phyloP scores from a whole-genome alignment of 495 filamentous ascomycete species.

The Barbatosphaeria neglecta region DNA sequence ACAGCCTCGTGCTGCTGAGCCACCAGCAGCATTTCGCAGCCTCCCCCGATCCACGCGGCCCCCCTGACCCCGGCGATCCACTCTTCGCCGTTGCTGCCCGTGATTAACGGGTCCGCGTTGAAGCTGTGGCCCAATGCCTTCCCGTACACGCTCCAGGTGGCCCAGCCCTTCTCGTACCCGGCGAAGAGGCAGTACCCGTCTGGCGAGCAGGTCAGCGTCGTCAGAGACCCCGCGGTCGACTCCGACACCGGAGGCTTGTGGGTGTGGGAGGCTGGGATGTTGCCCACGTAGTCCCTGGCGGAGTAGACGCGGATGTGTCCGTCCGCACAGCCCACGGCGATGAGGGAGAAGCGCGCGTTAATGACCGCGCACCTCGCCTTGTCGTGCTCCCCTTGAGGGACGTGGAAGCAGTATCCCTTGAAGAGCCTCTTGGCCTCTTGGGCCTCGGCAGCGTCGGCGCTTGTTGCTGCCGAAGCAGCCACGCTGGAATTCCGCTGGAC shows the following conservation, averaged over 20 bases:
- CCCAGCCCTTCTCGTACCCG: slow-evolving; percentile 89
- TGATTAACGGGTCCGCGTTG: slow-evolving; percentile 49
- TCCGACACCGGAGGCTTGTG: slow-evolving; percentile 54
- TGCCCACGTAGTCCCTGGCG: slow-evolving; percentile 84
- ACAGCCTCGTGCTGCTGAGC: slow-evolving; percentile 59
- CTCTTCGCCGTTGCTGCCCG: slow-evolving; percentile 54
- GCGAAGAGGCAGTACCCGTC: slow-evolving; percentile 96
- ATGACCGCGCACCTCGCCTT: slow-evolving; percentile 66
- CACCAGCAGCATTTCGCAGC: slow-evolving; percentile 71
- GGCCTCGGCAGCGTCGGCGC: slow-evolving; percentile 14
- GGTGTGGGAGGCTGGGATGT: slow-evolving; percentile 80
- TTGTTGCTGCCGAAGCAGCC: too few species aligned
- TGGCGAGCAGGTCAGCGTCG: slow-evolving; percentile 75
- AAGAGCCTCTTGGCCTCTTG: slow-evolving; percentile 62
- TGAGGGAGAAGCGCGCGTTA: slow-evolving; percentile 86
- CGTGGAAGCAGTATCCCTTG: slow-evolving; percentile 83
- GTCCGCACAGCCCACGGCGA: slow-evolving; percentile 75
- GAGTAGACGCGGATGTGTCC: slow-evolving; percentile 78
- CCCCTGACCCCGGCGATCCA: slow-evolving; percentile 69
- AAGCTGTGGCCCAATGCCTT: slow-evolving; percentile 80
- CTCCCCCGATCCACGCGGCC: slow-evolving; percentile 77
- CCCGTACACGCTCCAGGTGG: slow-evolving; percentile 92
- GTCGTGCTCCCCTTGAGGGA: slow-evolving; percentile 45
- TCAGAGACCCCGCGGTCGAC: slow-evolving; percentile 54
- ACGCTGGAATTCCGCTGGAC: slow-evolving; percentile 53